These are phyloP conservation scores for Spencermartinsiella ligniputridi DNA, from an alignment of 1,139 yeast genomes.

Conservation along the genomic window DNA sequence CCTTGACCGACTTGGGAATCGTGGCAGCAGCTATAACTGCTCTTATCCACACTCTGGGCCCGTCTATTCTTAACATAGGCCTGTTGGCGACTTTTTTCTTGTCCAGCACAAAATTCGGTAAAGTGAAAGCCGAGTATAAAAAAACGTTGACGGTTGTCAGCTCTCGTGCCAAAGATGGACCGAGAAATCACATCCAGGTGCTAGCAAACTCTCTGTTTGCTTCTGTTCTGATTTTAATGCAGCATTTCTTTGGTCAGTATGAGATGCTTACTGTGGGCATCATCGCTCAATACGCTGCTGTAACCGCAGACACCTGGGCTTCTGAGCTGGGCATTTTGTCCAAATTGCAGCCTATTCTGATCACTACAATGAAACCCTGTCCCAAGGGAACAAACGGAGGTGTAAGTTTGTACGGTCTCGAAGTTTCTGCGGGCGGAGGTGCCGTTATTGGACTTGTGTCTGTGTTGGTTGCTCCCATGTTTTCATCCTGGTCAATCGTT, in stretches of 20 bases:
- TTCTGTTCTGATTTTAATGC: conserved; percentile 21
- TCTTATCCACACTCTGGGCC: conserved; percentile 38
- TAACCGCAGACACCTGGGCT: conserved; percentile 47
- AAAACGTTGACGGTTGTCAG: conserved; percentile 24
- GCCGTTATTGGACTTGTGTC: conserved; percentile 35
- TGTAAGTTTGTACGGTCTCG: conserved; percentile 38
- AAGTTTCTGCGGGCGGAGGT: conserved; percentile 40
- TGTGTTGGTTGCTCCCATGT: conserved; percentile 16
- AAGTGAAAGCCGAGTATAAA: conserved; percentile 33
- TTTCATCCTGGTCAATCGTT: conserved; percentile 2
- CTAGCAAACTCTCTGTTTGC: conserved; percentile 41
- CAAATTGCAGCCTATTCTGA: conserved; percentile 35
- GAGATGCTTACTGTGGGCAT: conserved; percentile 31
- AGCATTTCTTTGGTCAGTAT: conserved; percentile 7
- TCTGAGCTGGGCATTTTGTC: conserved; percentile 48
- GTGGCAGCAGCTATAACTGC: conserved; percentile 40
- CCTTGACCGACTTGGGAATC: conserved; percentile 39
- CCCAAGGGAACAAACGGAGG: conserved; percentile 52
- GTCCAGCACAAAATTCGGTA: conserved; percentile 42
- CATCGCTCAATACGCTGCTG: conserved; percentile 44
- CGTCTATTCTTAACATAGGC: conserved; percentile 33
- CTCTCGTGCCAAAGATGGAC: conserved; percentile 16
- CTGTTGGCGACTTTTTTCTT: conserved; percentile 39
- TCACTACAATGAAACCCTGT: conserved; percentile 41
- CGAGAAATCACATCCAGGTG: conserved; percentile 41